Evolutionary conservation across 208 protist genomes (phyloP).

Genomic region (Acanthamoeba culbertsoni): DNA sequence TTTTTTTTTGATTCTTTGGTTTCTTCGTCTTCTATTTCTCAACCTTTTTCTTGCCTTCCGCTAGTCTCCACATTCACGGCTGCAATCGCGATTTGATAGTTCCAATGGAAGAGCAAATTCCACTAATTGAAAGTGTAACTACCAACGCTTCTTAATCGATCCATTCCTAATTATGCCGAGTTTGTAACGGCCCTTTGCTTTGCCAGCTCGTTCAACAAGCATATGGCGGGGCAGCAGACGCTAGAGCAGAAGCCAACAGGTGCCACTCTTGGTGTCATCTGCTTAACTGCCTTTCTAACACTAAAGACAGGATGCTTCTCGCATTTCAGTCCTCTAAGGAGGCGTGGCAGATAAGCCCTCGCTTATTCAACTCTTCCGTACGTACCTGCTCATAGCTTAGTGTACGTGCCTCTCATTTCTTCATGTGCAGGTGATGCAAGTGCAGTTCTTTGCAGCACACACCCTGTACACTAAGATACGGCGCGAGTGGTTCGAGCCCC

Average conservation of each 20-base stretch:
- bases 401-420: neutral
- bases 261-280: neutral
- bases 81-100: neutral
- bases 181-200: neutral
- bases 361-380: neutral
- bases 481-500: neutral
- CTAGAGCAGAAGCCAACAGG: neutral
- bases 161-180: neutral
- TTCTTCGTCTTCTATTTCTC: no score
- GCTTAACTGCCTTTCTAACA: neutral
- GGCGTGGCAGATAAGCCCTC: neutral
- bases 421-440: neutral
- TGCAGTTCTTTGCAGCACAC: constrained; percentile 47
- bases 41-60: no score
- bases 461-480: constrained; percentile 32
- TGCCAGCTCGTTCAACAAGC: neutral
- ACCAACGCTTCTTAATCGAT: neutral
- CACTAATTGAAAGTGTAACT: neutral
- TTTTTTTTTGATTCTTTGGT: neutral
- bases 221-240: neutral
- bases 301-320: neutral
- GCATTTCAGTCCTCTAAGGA: neutral
- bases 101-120: constrained; percentile 9
- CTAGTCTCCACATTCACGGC: no score
- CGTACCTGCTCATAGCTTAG: neutral